Base-by-base conservation (phyloP, 2,329 filamentous ascomycete genomes). In the Beauveria caledonica region DNA sequence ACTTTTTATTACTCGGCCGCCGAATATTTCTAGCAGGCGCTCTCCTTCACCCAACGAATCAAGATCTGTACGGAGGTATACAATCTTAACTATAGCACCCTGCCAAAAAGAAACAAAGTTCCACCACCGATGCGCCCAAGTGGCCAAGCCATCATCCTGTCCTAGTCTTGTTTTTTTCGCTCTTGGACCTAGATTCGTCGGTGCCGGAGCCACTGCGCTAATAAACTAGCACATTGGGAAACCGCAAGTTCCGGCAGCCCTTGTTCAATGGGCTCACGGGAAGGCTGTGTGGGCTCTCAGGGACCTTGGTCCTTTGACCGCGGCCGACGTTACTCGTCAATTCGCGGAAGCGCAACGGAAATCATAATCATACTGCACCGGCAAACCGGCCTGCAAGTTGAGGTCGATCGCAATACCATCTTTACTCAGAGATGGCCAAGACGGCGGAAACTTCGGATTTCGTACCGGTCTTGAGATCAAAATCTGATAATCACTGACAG, bases 31-130 rank as follows among this genome's bases (percentile, higher is more conserved):
- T 39, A 11, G 11, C 5, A 15, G 8, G 11, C 33, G 23, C 25
- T 10, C 13, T 21, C 5, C 29, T 23, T n/a, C 19, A 2, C 29
- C 44, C 2, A 33, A 17, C 25, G 1, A 51, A 40, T 2, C 11
- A 44, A 19, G 48, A 59, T 59, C 45, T 59, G 56, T 59, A n/a
- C n/a, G n/a, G n/a, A n/a, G n/a, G n/a, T n/a, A 25, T 51, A 45
- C 54, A 39, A 57, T 48, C n/a, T 15, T 5, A 57, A 21, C 3
- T 8, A n/a, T 49, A 5, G 5, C 19, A 13, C 44, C 19, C 19
- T 11, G n/a, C 23, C 42, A 48, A 27, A n/a, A 50, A 21, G 56
- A 52, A 44, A 45, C 48, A 23, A 5, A 29, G 45, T 39, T 36
- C 55, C 45, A 50, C 45, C 42, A 45, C 2, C 29, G 5, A 27